Evolutionary conservation across 73 alveolate species (phyloP).

Genomic region (Stentor coeruleus): DNA sequence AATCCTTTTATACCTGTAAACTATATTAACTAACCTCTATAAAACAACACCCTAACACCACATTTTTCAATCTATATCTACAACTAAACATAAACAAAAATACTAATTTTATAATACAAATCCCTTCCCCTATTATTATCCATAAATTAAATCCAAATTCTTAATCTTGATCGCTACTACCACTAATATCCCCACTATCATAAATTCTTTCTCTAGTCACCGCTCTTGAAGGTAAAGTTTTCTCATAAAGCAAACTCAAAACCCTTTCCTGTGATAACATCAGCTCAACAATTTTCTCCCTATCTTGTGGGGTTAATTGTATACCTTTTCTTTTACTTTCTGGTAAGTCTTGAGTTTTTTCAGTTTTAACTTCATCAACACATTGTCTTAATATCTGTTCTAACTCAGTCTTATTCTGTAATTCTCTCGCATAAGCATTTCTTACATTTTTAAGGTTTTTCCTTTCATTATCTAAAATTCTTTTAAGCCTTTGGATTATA

Average conservation of each 20-base stretch:
- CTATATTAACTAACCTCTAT: no score
- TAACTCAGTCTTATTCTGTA: slow-evolving; percentile 49
- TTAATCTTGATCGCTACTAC: neutral
- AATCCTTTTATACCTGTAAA: no score
- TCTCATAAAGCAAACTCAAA: slow-evolving; percentile 53
- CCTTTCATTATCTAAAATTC: slow-evolving; percentile 47
- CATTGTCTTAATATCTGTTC: slow-evolving; percentile 59
- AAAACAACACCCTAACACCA: no score
- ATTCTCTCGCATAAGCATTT: slow-evolving; percentile 55
- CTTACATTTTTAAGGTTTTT: slow-evolving; percentile 43
- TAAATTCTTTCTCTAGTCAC: slow-evolving; percentile 19
- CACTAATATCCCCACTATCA: neutral
- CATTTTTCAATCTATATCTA: no score
- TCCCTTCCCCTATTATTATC: no score
- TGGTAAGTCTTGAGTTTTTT: slow-evolving; percentile 32
- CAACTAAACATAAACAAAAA: no score
- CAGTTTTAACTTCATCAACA: slow-evolving; percentile 67
- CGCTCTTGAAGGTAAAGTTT: slow-evolving; percentile 63
- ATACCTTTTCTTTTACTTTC: slow-evolving; percentile 12
- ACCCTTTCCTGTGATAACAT: slow-evolving; percentile 62
- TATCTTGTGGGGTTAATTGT: slow-evolving; percentile 47
- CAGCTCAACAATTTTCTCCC: slow-evolving; percentile 69
- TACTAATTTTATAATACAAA: no score
- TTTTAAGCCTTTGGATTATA: slow-evolving; percentile 47
- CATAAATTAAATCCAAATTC: no score